Evolutionary conservation across 75 land plant genomes (phyloP).

Genomic region (Selaginella moellendorffii): DNA sequence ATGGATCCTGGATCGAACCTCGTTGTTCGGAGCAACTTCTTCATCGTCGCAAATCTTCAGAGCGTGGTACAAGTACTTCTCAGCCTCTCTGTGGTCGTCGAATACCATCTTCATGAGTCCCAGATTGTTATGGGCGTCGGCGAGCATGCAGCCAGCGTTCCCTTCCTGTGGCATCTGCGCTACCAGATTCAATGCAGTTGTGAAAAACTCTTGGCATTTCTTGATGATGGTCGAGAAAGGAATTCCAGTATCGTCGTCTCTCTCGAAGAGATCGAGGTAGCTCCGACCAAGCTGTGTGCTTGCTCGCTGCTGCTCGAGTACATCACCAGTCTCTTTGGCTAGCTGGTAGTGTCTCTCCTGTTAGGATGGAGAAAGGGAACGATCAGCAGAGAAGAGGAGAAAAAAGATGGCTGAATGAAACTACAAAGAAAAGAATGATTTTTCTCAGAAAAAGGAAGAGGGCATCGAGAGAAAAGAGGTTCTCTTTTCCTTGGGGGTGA

Average conservation of each 20-base stretch:
- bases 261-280: slow-evolving; percentile 59
- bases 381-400: too few relatives aligned
- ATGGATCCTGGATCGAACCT: slow-evolving; percentile 73
- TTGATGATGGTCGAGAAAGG: not conserved
- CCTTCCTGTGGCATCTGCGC: slow-evolving; percentile 42
- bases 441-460: too few relatives aligned
- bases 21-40: slow-evolving; percentile 70
- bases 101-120: slow-evolving; percentile 79
- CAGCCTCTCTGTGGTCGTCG: slow-evolving; percentile 60
- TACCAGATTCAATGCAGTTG: slow-evolving; percentile 49
- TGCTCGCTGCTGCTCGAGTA: slow-evolving; percentile 87
- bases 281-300: slow-evolving; percentile 95
- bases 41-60: slow-evolving; percentile 73
- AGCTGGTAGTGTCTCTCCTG: slow-evolving; percentile 74
- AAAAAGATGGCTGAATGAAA: too few relatives aligned
- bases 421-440: not conserved
- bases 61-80: slow-evolving; percentile 43
- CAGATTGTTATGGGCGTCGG: slow-evolving; percentile 89
- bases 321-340: slow-evolving; percentile 52
- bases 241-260: slow-evolving; percentile 31
- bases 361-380: not conserved
- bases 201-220: slow-evolving; percentile 64
- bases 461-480: not conserved
- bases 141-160: slow-evolving; percentile 33
- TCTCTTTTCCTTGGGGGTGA: not conserved